phyloP scores from a whole-genome alignment of 768 basidiomycete genomes.

The Fomitopsis serialis region DNA sequence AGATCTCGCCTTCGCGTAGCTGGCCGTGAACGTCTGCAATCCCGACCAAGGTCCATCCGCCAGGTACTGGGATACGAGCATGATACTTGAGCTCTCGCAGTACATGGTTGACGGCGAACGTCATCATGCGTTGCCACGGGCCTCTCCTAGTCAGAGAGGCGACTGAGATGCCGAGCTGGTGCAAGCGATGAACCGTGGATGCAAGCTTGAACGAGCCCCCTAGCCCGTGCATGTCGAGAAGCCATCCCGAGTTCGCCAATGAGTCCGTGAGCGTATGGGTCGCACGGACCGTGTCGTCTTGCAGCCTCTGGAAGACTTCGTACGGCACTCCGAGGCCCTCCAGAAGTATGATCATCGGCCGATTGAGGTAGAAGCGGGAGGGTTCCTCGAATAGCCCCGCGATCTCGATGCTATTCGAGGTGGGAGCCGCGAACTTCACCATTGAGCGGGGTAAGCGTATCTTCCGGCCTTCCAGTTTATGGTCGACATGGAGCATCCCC shows the following conservation, averaged over 20 bases:
- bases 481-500: conserved; percentile 59
- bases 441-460: conserved; percentile 55
- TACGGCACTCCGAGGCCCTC: conserved; percentile 54
- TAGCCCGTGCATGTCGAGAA: conserved; percentile 54
- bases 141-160: conserved; percentile 28
- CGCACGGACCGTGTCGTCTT: conserved; percentile 44
- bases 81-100: conserved; percentile 57
- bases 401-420: conserved; percentile 50
- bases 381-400: conserved; percentile 60
- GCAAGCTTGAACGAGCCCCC: conserved; percentile 53
- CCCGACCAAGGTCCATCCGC: conserved; percentile 71
- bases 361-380: conserved; percentile 51
- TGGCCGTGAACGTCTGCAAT: conserved; percentile 60
- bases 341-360: conserved; percentile 63
- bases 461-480: conserved; percentile 40
- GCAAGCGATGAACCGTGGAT: conserved; percentile 47
- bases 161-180: conserved; percentile 36
- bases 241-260: conserved; percentile 37
- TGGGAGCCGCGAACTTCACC: conserved; percentile 58
- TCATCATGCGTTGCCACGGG: conserved; percentile 49
- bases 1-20: conserved; percentile 53
- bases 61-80: conserved; percentile 66
- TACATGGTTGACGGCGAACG: conserved; percentile 53
- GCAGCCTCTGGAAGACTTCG: conserved; percentile 46
- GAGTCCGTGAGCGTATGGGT: conserved; percentile 38